These are phyloP conservation scores for Pneumocystis murina DNA, from an alignment of 1,139 yeast genomes.

Conservation along the genomic window DNA sequence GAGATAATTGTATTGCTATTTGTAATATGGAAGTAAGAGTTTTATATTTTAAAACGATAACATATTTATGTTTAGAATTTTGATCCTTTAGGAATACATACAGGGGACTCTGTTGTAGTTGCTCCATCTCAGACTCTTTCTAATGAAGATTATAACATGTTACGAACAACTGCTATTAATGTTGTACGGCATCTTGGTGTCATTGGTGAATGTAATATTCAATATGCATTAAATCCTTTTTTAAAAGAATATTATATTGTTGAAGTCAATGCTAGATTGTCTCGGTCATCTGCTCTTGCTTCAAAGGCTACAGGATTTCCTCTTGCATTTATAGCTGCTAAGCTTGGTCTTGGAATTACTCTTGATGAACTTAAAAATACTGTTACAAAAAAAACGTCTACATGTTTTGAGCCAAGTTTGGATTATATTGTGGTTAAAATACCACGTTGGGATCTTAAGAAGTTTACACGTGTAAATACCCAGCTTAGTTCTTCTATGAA, in stretches of 20 bases:
- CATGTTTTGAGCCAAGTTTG: conserved; percentile 94
- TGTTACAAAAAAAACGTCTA: conserved; percentile 87
- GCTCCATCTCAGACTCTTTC: conserved; percentile 97
- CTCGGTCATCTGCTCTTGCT: conserved; percentile 95
- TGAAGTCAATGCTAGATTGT: conserved; percentile 94
- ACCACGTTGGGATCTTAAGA: conserved; percentile 98
- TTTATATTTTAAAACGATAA: not conserved
- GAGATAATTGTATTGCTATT: conserved; percentile 94
- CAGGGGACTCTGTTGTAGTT: conserved; percentile 97
- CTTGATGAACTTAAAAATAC: conserved; percentile 84
- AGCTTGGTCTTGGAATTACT: conserved; percentile 85
- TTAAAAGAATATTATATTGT: conserved; percentile 92
- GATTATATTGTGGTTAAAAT: conserved; percentile 96
- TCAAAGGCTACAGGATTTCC: conserved; percentile 99
- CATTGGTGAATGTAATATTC: conserved; percentile 98
- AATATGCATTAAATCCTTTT: conserved; percentile 88
- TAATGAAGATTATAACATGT: conserved; percentile 95
- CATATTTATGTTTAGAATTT: conserved; percentile 35
- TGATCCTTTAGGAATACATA: conserved; percentile 96
- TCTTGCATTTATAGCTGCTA: conserved; percentile 95
- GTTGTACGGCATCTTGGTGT: conserved; percentile 96
- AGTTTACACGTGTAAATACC: conserved; percentile 84
- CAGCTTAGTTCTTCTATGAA: conserved; percentile 89
- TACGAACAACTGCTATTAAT: conserved; percentile 93
- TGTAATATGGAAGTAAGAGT: conserved; percentile 72